phyloP scores from a whole-genome alignment of 2,329 filamentous ascomycete species.

The Fusarium hainanense region DNA sequence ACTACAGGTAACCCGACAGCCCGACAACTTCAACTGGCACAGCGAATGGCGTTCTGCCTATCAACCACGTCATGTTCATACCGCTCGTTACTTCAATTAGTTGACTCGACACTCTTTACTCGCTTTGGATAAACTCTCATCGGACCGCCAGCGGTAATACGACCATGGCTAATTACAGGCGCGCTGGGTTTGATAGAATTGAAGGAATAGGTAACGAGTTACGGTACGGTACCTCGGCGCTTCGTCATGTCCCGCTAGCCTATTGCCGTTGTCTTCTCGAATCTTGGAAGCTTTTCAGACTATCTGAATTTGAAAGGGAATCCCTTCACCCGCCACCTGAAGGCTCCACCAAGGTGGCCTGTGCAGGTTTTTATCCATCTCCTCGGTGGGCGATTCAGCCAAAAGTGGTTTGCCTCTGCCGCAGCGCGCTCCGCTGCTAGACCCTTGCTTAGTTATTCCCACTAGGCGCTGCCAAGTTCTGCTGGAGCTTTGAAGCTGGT shows the following conservation, averaged over 20 bases:
- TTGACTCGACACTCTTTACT: constrained; percentile 5
- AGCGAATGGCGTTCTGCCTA: background rate
- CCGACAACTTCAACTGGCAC: background rate
- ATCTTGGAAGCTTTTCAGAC: constrained; percentile 28
- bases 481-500: background rate
- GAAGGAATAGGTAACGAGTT: background rate
- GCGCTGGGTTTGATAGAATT: background rate
- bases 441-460: constrained; percentile 16
- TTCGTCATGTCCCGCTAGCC: constrained; percentile 22
- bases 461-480: constrained; percentile 31
- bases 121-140: constrained; percentile 6
- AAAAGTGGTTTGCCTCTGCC: constrained; percentile 17
- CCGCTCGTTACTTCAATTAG: constrained; percentile 1
- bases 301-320: constrained; percentile 8
- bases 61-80: constrained; percentile 1
- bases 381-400: constrained; percentile 13
- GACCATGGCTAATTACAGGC: background rate
- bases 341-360: constrained; percentile 20
- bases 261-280: constrained; percentile 24
- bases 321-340: constrained; percentile 17
- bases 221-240: constrained; percentile 19
- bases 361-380: constrained; percentile 23
- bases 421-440: constrained; percentile 36
- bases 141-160: constrained; percentile 2
- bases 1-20: background rate